These are phyloP conservation scores for Pythium scleroteichum DNA, from an alignment of 352 stramenopile species.

Conservation along the genomic window DNA sequence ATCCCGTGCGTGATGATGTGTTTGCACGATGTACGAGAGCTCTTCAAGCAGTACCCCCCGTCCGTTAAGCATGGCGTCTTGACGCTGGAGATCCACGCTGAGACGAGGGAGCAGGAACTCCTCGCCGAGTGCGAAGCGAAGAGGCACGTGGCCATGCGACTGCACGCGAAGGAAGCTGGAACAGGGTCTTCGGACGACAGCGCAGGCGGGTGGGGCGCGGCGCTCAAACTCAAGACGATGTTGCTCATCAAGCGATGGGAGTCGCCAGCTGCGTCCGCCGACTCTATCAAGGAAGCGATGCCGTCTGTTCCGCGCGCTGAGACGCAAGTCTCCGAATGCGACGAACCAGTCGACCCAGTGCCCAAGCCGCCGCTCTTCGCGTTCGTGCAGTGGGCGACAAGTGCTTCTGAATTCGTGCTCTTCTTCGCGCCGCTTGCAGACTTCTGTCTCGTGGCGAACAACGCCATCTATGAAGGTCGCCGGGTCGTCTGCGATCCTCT, in stretches of 20 bases:
- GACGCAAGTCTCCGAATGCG: no score
- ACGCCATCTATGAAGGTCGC: conserved; percentile 42
- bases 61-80: conserved; percentile 45
- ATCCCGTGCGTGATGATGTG: conserved; percentile 77
- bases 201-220: conserved; percentile 29
- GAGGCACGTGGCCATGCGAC: conserved; percentile 15
- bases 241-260: conserved; percentile 51
- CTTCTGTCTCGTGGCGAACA: conserved; percentile 47
- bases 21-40: conserved; percentile 50
- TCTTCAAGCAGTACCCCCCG: conserved; percentile 66
- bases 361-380: conserved; percentile 45
- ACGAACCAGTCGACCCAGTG: conserved; percentile 2
- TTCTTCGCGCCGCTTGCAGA: conserved; percentile 66
- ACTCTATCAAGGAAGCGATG: background rate
- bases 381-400: conserved; percentile 70
- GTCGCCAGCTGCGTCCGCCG: background rate
- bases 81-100: conserved; percentile 44
- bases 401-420: conserved; percentile 38
- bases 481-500: conserved; percentile 55
- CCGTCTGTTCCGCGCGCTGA: background rate
- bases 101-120: conserved; percentile 11
- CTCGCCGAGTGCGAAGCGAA: conserved; percentile 21
- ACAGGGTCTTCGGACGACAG: background rate
- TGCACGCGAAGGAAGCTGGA: conserved; percentile 28
- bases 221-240: conserved; percentile 47